Base-by-base conservation (phyloP, 75 land plant genomes). In the Pinus taeda region DNA sequence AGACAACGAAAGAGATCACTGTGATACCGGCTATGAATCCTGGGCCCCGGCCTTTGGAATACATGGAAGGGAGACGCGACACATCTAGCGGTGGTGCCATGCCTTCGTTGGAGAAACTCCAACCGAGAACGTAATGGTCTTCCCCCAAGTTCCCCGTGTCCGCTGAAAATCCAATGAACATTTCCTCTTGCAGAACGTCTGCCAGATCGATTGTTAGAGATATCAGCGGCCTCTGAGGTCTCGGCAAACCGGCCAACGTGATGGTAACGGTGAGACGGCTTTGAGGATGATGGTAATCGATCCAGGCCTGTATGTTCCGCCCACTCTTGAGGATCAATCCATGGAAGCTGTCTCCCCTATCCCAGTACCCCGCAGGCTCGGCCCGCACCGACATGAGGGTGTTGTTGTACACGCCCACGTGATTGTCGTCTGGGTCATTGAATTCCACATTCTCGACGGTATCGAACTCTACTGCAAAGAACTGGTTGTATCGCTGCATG, bases 381-480 rank as follows among this genome's bases (percentile, higher is more conserved):
- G 81, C 6, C 15, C 26, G 24, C 13, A 58, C 57, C 37, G 78
- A 79, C 2, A 0, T 57, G 30, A 74, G 21, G 15, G 4, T 20
- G 29, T 80, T 80, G 79, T 76, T 76, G 30, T 67, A 73, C 12
- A 80, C 26, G 33, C 82, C 79, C 11, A 76, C 60, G 42, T 80
- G 79, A 14, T 65, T 76, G 26, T 26, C 57, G 61, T 77, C 29
- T n/a, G 49, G 61, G 71, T 76, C 82, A 13, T 62, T 20, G 72
- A 80, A 65, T 53, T 77, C 80, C n/a, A 7, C 14, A 39, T 80
- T 36, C 61, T 13, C 4, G 45, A 57, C 1, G 8, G 71, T 60
- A 58, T 80, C 82, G 49, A 80, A 76, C 57, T 80, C 82, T 14
- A 77, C 72, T 18, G 82, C 82, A 7, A 77, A n/a, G 55, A 80